A percentile compares a stretch with the other conserved stretches of the same genome.
Evolutionary conservation across 2,329 filamentous ascomycete genomes (phyloP).

Genomic region (Pyrenochaeta sp.): DNA sequence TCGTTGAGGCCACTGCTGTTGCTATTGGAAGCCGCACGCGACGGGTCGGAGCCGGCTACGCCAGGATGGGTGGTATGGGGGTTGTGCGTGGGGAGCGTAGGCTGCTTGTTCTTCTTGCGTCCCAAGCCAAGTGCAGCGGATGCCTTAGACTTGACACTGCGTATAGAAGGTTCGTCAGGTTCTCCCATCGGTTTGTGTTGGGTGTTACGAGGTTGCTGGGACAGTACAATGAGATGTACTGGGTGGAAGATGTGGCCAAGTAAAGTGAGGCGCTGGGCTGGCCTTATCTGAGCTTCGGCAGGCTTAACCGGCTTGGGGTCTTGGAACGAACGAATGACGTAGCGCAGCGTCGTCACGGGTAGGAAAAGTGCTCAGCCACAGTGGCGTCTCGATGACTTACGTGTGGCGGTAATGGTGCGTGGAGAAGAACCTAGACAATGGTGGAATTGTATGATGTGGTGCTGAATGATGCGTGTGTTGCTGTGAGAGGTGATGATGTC

Average conservation of each 20-base stretch:
- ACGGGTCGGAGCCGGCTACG: conserved; percentile 13
- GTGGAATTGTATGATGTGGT: not conserved
- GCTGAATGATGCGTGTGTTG: not conserved
- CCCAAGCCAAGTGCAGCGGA: conserved; percentile 56
- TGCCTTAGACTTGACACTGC: conserved; percentile 61
- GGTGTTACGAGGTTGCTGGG: conserved; percentile 12
- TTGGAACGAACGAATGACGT: not conserved
- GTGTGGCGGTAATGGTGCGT: not conserved
- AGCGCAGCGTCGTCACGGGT: not conserved
- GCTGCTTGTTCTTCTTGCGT: conserved; percentile 43
- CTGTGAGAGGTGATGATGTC: not conserved
- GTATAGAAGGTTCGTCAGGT: conserved; percentile 61
- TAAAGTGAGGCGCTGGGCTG: conserved; percentile 30
- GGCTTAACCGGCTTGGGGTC: conserved; percentile 11
- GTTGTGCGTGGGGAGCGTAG: conserved; percentile 41
- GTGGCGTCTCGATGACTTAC: conserved; percentile 3
- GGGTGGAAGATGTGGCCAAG: conserved; percentile 16
- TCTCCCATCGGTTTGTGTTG: conserved; percentile 61
- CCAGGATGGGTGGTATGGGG: conserved; percentile 25
- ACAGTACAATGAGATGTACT: conserved; percentile 21
- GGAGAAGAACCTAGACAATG: not conserved
- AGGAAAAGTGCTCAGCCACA: not conserved
- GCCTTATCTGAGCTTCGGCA: conserved; percentile 26
- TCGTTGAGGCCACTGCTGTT: conserved; percentile 27
- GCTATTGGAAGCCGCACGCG: conserved; percentile 11